Percentiles rank a stretch among this genome's conserved stretches.
Conservation (phyloP, 1,139 yeast genomes). For the Geotrichum bryndzae region DNA sequence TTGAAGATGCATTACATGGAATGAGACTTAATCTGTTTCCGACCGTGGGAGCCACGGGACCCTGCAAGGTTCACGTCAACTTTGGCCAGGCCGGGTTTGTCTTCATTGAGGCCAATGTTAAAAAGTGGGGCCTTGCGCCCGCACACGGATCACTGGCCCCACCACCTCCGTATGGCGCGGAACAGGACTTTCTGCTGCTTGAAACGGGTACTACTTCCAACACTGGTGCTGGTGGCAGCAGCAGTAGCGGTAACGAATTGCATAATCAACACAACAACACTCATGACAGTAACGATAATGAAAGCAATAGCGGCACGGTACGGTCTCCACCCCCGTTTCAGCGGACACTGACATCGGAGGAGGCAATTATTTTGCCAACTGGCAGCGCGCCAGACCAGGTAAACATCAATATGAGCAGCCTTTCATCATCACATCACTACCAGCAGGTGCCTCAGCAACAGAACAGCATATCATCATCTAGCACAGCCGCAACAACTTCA, state of each 20-base stretch:
- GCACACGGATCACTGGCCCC: slow-evolving; percentile 66
- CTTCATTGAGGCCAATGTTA: slow-evolving; percentile 89
- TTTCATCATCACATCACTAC: neutral
- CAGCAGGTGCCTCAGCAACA: slow-evolving; percentile 3
- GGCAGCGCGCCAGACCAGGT: slow-evolving; percentile 17
- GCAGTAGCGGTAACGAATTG: slow-evolving; percentile 1
- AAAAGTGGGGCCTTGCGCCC: slow-evolving; percentile 88
- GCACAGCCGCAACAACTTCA: neutral
- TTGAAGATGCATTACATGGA: slow-evolving; percentile 77
- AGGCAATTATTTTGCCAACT: slow-evolving; percentile 16
- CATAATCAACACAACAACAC: neutral
- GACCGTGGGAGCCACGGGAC: slow-evolving; percentile 75
- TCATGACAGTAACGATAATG: neutral
- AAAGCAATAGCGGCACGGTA: neutral
- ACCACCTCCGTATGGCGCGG: slow-evolving; percentile 64
- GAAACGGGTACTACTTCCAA: slow-evolving; percentile 28
- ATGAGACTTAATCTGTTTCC: slow-evolving; percentile 79
- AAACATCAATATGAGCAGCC: slow-evolving; percentile 21
- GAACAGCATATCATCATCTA: neutral
- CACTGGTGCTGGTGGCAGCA: neutral
- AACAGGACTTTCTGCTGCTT: slow-evolving; percentile 39
- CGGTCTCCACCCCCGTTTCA: slow-evolving; percentile 19
- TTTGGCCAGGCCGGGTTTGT: slow-evolving; percentile 90
- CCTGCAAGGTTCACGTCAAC: slow-evolving; percentile 73
- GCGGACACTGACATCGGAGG: slow-evolving; percentile 11